phyloP scores from a whole-genome alignment of 768 basidiomycete species.

The Pulveroboletus ravenelii region DNA sequence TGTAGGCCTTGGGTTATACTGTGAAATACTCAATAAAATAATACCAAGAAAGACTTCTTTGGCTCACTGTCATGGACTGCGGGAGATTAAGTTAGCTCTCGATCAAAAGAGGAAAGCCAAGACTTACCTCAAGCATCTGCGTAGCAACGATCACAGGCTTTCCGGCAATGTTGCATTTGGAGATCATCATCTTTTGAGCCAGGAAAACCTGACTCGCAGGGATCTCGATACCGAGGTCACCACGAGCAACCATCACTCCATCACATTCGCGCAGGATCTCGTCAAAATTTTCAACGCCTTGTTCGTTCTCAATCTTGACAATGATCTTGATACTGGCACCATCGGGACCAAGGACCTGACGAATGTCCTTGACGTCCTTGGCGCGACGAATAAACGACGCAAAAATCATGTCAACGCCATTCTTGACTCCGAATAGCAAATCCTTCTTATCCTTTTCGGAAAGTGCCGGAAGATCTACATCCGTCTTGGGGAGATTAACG shows the following conservation, averaged over 20 bases:
- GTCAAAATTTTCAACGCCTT: conserved; percentile 98
- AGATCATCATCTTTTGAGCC: conserved; percentile 99
- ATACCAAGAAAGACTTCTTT: neutral
- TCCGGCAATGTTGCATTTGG: conserved; percentile 96
- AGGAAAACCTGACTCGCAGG: conserved; percentile 99
- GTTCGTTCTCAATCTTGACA: conserved; percentile 99
- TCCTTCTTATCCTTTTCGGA: conserved; percentile 99
- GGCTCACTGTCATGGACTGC: conserved; percentile 89
- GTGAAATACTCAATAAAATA: conserved; percentile 9
- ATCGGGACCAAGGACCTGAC: conserved; percentile 88
- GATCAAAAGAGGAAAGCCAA: neutral
- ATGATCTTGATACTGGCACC: conserved; percentile 98
- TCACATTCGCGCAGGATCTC: conserved; percentile 93
- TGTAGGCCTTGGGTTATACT: conserved; percentile 98
- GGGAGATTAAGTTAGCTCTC: conserved; percentile 10
- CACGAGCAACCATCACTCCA: conserved; percentile 99
- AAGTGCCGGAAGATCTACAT: conserved; percentile 94
- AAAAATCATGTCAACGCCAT: conserved; percentile 98
- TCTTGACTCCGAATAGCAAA: conserved; percentile 90
- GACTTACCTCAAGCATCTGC: conserved; percentile 91
- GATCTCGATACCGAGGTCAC: conserved; percentile 98
- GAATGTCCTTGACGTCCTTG: conserved; percentile 91
- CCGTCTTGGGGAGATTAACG: conserved; percentile 97
- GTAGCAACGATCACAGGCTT: conserved; percentile 99
- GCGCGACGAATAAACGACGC: conserved; percentile 97